These are phyloP conservation scores for Mycena crocata DNA, from an alignment of 768 basidiomycete species.

Conservation along the genomic window DNA sequence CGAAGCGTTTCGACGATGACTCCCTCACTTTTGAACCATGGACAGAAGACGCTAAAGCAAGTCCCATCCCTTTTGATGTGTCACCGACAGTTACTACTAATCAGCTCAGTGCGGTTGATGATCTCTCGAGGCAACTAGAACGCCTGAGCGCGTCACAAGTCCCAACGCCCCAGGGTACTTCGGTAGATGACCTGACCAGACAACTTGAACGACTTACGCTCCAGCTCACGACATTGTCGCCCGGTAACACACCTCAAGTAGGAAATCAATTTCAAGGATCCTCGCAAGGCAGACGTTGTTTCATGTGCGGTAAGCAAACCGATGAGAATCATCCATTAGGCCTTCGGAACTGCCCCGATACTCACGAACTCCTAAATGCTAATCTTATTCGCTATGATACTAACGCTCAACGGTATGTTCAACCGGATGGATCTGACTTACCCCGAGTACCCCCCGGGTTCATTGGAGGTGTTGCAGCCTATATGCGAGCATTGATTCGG, in stretches of 20 bases:
- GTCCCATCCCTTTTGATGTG: neutral
- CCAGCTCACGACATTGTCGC: neutral
- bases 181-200: neutral
- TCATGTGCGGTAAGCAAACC: neutral
- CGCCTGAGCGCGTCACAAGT: neutral
- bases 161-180: neutral
- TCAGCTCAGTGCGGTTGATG: neutral
- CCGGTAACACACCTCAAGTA: neutral
- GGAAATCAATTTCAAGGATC: too few species aligned
- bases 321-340: neutral
- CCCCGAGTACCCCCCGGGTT: too few species aligned
- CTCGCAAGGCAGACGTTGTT: neutral
- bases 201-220: neutral
- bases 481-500: too few species aligned
- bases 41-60: neutral
- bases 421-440: too few species aligned
- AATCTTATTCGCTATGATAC: neutral
- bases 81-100: neutral
- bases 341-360: neutral
- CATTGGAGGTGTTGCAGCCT: too few species aligned
- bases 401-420: too few species aligned
- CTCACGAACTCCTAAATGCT: neutral
- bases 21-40: slow-evolving; percentile 10
- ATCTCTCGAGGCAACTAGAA: too few species aligned
- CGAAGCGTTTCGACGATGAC: slow-evolving; percentile 4